Conservation (phyloP, 352 stramenopile species). For the Pythium scleroteichum region DNA sequence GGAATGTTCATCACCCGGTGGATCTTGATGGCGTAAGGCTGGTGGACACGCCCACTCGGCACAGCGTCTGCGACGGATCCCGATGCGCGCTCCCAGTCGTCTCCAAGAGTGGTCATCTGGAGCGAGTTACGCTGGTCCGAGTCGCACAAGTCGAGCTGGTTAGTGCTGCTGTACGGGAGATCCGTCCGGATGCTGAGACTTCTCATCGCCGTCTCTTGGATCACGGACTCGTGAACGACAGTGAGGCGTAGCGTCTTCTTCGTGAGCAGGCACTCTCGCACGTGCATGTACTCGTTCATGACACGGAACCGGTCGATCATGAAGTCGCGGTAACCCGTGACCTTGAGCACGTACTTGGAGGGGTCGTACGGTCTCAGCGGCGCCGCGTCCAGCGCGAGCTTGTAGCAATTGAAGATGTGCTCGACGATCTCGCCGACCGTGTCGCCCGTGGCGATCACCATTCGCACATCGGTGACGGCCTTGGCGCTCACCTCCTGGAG, state of each 20-base stretch:
- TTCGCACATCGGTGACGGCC: conserved; percentile 83
- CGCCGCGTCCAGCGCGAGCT: conserved; percentile 72
- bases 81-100: conserved; percentile 65
- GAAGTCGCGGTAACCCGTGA: conserved; percentile 85
- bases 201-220: conserved; percentile 79
- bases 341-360: conserved; percentile 82
- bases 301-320: conserved; percentile 82
- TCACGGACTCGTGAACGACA: conserved; percentile 84
- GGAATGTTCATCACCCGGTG: conserved; percentile 85
- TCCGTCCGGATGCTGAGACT: conserved; percentile 76
- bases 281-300: conserved; percentile 88
- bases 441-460: conserved; percentile 80
- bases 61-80: conserved; percentile 32
- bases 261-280: conserved; percentile 81
- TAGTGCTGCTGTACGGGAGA: conserved; percentile 44
- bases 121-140: conserved; percentile 62
- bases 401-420: conserved; percentile 90
- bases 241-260: conserved; percentile 87
- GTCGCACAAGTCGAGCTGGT: conserved; percentile 55
- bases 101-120: conserved; percentile 72
- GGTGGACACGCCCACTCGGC: conserved; percentile 54
- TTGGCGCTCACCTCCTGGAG: conserved; percentile 83
- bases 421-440: conserved; percentile 88
- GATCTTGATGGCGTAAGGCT: conserved; percentile 73
- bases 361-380: conserved; percentile 78